A percentile compares a stretch with the other conserved stretches of the same genome.
Evolutionary conservation across 1,139 yeast genomes (phyloP).

Genomic region (Barnettozyma hawaiiensis): DNA sequence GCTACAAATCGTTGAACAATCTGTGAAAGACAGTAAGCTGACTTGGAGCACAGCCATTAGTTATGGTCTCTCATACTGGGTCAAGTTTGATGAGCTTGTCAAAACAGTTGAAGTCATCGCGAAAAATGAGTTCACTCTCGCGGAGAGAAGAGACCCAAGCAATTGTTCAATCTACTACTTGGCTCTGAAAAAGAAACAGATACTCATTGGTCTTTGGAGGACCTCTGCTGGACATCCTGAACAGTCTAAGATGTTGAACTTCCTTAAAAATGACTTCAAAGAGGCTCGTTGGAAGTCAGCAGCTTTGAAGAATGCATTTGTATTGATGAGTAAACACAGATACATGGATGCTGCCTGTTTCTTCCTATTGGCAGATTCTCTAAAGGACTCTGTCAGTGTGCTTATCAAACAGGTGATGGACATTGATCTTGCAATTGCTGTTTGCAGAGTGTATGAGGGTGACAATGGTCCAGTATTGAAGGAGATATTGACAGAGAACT

Average conservation of each 20-base stretch:
- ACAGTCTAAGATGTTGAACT: conserved; percentile 71
- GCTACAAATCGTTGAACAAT: conserved; percentile 48
- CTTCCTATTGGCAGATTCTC: conserved; percentile 72
- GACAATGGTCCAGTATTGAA: conserved; percentile 47
- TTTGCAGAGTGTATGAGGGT: conserved; percentile 70
- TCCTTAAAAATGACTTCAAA: conserved; percentile 69
- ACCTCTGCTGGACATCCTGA: conserved; percentile 72
- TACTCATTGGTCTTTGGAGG: conserved; percentile 79
- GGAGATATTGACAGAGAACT: conserved; percentile 43
- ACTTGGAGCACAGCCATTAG: conserved; percentile 59
- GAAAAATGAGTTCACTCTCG: conserved; percentile 48
- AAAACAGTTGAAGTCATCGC: conserved; percentile 64
- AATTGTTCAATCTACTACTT: conserved; percentile 68
- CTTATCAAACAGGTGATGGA: conserved; percentile 63
- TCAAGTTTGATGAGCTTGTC: conserved; percentile 44
- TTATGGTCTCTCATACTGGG: conserved; percentile 73
- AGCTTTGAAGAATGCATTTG: conserved; percentile 90
- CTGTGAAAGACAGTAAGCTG: conserved; percentile 35
- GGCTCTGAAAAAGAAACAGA: conserved; percentile 71
- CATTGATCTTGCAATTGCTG: conserved; percentile 67
- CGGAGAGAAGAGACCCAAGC: conserved; percentile 61
- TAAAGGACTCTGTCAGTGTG: conserved; percentile 74
- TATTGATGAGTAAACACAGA: conserved; percentile 80
- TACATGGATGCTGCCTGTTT: conserved; percentile 85
- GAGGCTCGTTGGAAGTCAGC: conserved; percentile 79